A percentile compares a stretch with the other conserved stretches of the same genome.
phyloP scores from a whole-genome alignment of 2,329 filamentous ascomycete genomes.

The Fusarium acutatum region DNA sequence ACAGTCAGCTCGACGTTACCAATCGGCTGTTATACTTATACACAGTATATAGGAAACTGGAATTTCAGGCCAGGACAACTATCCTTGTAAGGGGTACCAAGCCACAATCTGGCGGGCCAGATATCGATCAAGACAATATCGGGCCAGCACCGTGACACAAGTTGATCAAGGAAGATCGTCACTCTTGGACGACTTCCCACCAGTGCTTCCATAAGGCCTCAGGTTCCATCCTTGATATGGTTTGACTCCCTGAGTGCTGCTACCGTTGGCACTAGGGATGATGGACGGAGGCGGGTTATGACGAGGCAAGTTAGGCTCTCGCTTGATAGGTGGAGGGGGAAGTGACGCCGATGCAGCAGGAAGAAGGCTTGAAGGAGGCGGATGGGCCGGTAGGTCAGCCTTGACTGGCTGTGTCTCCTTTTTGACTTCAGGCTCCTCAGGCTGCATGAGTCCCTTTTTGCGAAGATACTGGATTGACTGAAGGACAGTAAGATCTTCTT shows the following conservation, averaged over 20 bases:
- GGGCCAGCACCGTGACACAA: background rate
- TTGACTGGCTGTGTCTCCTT: constrained; percentile 32
- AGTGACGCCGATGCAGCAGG: constrained; percentile 51
- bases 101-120: background rate
- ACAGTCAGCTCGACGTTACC: background rate
- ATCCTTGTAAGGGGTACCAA: constrained; percentile 27
- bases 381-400: constrained; percentile 18
- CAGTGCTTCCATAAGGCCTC: constrained; percentile 48
- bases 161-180: constrained; percentile 46
- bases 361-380: constrained; percentile 44
- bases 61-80: constrained; percentile 34
- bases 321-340: constrained; percentile 48
- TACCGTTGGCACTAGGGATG: constrained; percentile 45
- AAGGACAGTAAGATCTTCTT: constrained; percentile 72
- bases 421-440: constrained; percentile 25
- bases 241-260: constrained; percentile 44
- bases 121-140: background rate
- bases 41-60: background rate
- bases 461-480: constrained; percentile 73
- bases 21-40: constrained; percentile 16
- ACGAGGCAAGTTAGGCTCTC: constrained; percentile 44
- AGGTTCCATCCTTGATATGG: constrained; percentile 51
- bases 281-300: constrained; percentile 46
- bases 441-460: constrained; percentile 62
- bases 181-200: constrained; percentile 43